Conservation (phyloP, 495 filamentous ascomycete species). For the Thermothielavioides terrestris region DNA sequence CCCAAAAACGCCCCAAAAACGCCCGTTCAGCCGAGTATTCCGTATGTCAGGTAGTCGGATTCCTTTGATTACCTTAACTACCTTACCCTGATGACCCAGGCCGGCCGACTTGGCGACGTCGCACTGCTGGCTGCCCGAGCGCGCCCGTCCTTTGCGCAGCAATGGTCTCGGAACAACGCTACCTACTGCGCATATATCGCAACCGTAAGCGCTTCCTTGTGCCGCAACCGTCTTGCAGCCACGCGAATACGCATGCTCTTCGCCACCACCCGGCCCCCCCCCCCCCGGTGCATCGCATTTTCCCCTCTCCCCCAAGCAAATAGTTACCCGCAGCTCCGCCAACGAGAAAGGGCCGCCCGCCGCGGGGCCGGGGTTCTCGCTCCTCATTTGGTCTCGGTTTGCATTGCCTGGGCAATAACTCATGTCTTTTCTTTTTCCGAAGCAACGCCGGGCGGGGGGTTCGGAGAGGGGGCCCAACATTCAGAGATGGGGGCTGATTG, state of each 20-base stretch:
- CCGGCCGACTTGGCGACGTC: no score
- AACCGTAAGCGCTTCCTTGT: conserved; percentile 8
- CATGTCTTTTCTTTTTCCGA: no score
- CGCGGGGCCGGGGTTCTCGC: conserved; percentile 3
- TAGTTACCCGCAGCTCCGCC: conserved; percentile 11
- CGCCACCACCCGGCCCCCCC: conserved; percentile 10
- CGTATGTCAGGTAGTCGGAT: no score
- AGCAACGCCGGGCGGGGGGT: neutral
- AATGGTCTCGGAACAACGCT: conserved; percentile 1
- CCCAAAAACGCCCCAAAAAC: no score
- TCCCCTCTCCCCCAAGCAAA: conserved; percentile 19
- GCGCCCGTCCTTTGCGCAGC: neutral
- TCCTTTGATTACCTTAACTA: no score
- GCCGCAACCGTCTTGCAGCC: no score
- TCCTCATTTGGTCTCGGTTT: neutral
- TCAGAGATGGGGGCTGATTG: neutral
- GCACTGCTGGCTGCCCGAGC: neutral
- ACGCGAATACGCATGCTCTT: no score
- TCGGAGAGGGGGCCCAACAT: neutral
- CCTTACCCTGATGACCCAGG: no score
- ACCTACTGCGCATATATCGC: no score
- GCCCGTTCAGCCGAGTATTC: no score
- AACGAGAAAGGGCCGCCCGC: neutral
- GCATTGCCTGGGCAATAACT: no score
- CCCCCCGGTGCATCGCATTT: conserved; percentile 16